Conservation (phyloP, 2,329 filamentous ascomycete genomes). For the Neonectria ditissima region DNA sequence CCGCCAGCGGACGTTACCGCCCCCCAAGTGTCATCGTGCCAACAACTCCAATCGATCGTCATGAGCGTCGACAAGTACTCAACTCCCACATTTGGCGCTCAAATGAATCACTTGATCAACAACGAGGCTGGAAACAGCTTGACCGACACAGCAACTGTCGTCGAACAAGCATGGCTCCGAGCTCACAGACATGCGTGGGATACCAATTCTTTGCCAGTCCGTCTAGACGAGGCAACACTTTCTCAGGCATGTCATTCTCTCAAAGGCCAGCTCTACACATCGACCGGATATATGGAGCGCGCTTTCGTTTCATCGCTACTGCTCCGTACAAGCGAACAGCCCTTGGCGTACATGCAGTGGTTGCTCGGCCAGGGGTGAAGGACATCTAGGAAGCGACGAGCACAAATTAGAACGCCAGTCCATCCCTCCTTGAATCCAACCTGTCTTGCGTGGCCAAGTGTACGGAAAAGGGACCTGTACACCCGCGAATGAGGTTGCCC, state of each 20-base stretch:
- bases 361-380: slow-evolving; percentile 5
- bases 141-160: neutral
- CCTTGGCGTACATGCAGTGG: slow-evolving; percentile 1
- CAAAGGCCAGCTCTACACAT: slow-evolving; percentile 3
- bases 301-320: slow-evolving; percentile 11
- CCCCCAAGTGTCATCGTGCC: neutral
- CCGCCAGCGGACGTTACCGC: neutral
- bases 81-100: neutral
- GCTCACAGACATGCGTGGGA: neutral
- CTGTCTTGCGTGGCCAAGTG: slow-evolving; percentile 11
- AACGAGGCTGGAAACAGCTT: neutral
- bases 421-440: slow-evolving; percentile 5
- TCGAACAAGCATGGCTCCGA: neutral
- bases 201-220: slow-evolving; percentile 6
- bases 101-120: neutral
- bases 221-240: neutral
- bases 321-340: slow-evolving; percentile 3
- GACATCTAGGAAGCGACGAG: slow-evolving; percentile 12
- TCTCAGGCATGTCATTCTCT: slow-evolving; percentile 7
- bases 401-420: slow-evolving; percentile 10
- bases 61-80: neutral
- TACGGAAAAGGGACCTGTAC: slow-evolving; percentile 10
- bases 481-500: slow-evolving; percentile 12
- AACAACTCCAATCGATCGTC: neutral
- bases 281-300: slow-evolving; percentile 4